phyloP scores from a whole-genome alignment of 345 rosid species.

The Viola odorata region DNA sequence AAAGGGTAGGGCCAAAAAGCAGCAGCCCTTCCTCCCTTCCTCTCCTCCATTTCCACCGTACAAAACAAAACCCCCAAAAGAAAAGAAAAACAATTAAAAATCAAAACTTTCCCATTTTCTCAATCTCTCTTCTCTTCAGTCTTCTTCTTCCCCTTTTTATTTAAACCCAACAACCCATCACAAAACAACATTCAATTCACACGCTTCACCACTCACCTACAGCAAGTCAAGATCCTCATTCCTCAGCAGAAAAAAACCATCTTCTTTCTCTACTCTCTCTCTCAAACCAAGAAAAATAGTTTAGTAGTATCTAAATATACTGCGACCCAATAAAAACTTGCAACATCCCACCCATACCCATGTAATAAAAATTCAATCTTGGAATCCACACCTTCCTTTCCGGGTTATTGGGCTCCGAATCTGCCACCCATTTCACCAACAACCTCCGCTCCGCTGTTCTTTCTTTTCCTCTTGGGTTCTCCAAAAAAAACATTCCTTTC shows the following conservation, averaged over 20 bases:
- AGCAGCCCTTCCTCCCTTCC: not conserved
- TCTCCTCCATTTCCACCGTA: not conserved
- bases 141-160: not conserved
- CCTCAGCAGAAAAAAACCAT: not conserved
- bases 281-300: not conserved
- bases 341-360: not conserved
- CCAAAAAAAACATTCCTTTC: not conserved
- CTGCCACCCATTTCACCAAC: slow-evolving; percentile 59
- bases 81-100: not conserved
- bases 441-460: not conserved
- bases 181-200: not conserved
- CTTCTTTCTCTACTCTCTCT: not conserved
- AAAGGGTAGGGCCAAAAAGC: not conserved
- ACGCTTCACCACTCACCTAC: slow-evolving; percentile 3
- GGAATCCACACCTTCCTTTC: slow-evolving; percentile 38
- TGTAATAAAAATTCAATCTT: slow-evolving; percentile 6
- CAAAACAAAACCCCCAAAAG: not conserved
- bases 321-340: not conserved
- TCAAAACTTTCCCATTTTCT: slow-evolving; percentile 9
- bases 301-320: too few species aligned
- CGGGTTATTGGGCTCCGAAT: slow-evolving; percentile 57
- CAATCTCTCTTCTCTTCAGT: not conserved
- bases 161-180: not conserved
- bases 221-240: not conserved
- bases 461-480: slow-evolving; percentile 18